Conservation (phyloP, 2,329 filamentous ascomycete species). For the Neofusicoccum sp. region DNA sequence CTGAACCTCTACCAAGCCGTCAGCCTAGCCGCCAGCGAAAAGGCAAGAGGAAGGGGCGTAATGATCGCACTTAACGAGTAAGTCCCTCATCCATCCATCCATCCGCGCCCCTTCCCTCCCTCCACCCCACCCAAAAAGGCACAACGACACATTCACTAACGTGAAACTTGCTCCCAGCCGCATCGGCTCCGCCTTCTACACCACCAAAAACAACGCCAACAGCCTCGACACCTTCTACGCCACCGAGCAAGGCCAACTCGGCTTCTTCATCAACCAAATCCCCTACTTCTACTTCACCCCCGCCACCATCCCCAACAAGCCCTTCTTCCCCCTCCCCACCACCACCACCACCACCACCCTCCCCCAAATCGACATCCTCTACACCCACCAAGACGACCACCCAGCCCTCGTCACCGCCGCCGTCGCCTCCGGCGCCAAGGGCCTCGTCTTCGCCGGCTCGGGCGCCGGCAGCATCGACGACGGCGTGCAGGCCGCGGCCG, state of each 20-base stretch:
- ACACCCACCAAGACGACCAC: constrained; percentile 55
- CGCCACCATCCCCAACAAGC: constrained; percentile 43
- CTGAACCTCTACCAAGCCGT: constrained; percentile 62
- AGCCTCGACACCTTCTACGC: constrained; percentile 62
- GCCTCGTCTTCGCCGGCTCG: constrained; percentile 56
- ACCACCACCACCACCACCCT: constrained; percentile 34
- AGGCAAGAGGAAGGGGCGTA: constrained; percentile 52
- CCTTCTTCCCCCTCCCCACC: constrained; percentile 23
- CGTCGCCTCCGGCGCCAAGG: constrained; percentile 51
- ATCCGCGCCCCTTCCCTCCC: not conserved
- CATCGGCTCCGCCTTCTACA: constrained; percentile 58
- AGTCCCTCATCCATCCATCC: too few species aligned
- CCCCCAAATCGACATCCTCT: constrained; percentile 57
- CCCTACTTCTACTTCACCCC: constrained; percentile 62
- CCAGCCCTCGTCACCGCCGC: constrained; percentile 49
- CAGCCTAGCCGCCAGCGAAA: constrained; percentile 51
- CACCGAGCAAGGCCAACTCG: constrained; percentile 57
- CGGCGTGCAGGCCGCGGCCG: constrained; percentile 39
- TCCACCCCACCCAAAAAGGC: not conserved
- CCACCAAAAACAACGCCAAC: constrained; percentile 63
- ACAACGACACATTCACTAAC: not conserved
- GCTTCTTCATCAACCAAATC: constrained; percentile 57
- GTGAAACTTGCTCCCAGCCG: constrained; percentile 39
- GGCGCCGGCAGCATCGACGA: constrained; percentile 54
- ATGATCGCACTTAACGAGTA: constrained; percentile 61